Evolutionary conservation across 768 basidiomycete genomes (phyloP).

Genomic region (Pholiota microspora): DNA sequence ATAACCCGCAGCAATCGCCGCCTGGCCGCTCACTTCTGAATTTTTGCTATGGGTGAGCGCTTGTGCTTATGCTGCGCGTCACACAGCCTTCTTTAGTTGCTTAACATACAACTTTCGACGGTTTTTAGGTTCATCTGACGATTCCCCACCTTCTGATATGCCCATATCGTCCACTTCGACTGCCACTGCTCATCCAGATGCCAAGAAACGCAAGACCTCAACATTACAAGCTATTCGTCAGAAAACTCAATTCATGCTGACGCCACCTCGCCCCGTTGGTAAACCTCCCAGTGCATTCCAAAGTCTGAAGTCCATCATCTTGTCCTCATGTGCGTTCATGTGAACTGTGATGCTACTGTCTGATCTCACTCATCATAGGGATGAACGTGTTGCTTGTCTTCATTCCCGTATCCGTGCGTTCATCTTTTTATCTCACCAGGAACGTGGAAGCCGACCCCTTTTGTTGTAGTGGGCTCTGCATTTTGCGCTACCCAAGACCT

Average conservation of each 20-base stretch:
- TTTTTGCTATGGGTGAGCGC: not conserved
- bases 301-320: constrained; percentile 53
- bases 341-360: not conserved
- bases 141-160: not conserved
- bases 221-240: constrained; percentile 10
- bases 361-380: constrained; percentile 35
- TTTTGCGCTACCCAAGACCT: constrained; percentile 44
- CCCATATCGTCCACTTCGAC: not conserved
- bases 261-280: constrained; percentile 38
- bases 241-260: constrained; percentile 24
- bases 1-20: not conserved
- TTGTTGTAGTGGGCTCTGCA: constrained; percentile 75
- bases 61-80: not conserved
- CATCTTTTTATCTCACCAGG: not conserved
- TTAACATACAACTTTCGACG: too few relatives aligned
- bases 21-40: not conserved
- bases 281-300: constrained; percentile 40
- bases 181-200: not conserved
- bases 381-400: constrained; percentile 69
- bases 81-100: too few relatives aligned
- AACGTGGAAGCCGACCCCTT: not conserved
- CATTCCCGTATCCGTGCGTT: constrained; percentile 66
- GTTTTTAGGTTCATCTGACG: not conserved
- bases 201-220: not conserved
- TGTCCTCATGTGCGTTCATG: constrained; percentile 52